These are phyloP conservation scores for Dictyophora rubrovolvata DNA, from an alignment of 768 basidiomycete species.

Conservation along the genomic window DNA sequence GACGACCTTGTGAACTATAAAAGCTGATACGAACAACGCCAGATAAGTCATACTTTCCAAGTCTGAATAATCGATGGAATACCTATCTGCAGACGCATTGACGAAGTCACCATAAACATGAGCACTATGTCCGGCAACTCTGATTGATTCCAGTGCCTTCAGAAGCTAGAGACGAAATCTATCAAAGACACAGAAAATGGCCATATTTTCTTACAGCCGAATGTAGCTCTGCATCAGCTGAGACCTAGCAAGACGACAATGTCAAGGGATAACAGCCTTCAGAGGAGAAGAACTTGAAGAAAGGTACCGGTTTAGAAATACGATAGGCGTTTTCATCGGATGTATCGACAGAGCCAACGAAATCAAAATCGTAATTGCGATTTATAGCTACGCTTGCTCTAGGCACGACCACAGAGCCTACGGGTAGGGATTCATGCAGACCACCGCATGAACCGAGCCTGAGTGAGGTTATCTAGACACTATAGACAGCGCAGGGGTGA, in stretches of 20 bases:
- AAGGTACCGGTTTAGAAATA: slow-evolving; percentile 9
- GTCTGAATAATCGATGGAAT: not conserved
- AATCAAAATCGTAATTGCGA: slow-evolving; percentile 73
- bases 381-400: slow-evolving; percentile 55
- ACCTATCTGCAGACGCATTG: slow-evolving; percentile 83
- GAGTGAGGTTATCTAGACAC: slow-evolving; percentile 1
- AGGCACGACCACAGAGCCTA: slow-evolving; percentile 71
- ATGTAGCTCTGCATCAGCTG: slow-evolving; percentile 48
- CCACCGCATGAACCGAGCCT: slow-evolving; percentile 80
- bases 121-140: slow-evolving; percentile 28
- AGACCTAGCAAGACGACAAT: slow-evolving; percentile 30
- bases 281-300: not conserved
- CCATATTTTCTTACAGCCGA: slow-evolving; percentile 31
- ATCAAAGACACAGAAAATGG: not conserved
- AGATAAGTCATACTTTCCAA: slow-evolving; percentile 6
- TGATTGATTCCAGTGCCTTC: slow-evolving; percentile 33
- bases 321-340: slow-evolving; percentile 41
- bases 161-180: slow-evolving; percentile 9
- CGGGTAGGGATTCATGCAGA: slow-evolving; percentile 47
- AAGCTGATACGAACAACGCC: slow-evolving; percentile 35
- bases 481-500: not conserved
- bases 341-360: slow-evolving; percentile 31
- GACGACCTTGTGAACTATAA: slow-evolving; percentile 79
- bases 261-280: too few relatives aligned
- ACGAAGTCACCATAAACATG: slow-evolving; percentile 29